These are phyloP conservation scores for Neurospora sp. DNA, from an alignment of 495 filamentous ascomycete genomes.

Conservation along the genomic window DNA sequence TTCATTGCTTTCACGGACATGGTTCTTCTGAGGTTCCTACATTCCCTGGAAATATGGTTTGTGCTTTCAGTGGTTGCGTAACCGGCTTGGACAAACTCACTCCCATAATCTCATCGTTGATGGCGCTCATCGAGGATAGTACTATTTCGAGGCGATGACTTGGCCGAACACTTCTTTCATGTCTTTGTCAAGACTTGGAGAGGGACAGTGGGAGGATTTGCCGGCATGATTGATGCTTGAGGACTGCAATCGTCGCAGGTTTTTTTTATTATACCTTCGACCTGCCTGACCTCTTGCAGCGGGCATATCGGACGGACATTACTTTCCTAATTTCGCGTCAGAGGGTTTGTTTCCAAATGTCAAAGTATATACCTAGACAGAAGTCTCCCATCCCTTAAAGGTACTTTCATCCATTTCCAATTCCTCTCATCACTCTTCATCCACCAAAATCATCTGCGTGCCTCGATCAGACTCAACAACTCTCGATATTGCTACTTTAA, in stretches of 20 bases:
- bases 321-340: not conserved
- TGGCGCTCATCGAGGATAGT: not conserved
- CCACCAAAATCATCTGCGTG: no score
- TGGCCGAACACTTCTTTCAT: not conserved
- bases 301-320: not conserved
- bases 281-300: not conserved
- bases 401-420: no score
- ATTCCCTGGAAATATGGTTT: not conserved
- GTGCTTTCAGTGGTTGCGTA: not conserved
- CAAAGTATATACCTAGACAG: no score
- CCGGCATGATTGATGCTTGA: not conserved
- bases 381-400: no score
- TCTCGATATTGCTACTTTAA: no score
- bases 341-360: no score
- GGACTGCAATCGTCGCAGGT: no score
- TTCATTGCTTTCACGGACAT: not conserved
- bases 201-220: not conserved
- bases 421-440: no score
- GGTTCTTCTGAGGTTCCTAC: not conserved
- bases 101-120: not conserved
- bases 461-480: no score
- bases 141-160: not conserved
- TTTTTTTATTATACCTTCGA: not conserved
- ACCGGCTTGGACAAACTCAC: not conserved
- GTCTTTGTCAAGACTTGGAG: not conserved